Base-by-base conservation (phyloP, 441 rosid genomes). In the Theobroma grandiflorum region DNA sequence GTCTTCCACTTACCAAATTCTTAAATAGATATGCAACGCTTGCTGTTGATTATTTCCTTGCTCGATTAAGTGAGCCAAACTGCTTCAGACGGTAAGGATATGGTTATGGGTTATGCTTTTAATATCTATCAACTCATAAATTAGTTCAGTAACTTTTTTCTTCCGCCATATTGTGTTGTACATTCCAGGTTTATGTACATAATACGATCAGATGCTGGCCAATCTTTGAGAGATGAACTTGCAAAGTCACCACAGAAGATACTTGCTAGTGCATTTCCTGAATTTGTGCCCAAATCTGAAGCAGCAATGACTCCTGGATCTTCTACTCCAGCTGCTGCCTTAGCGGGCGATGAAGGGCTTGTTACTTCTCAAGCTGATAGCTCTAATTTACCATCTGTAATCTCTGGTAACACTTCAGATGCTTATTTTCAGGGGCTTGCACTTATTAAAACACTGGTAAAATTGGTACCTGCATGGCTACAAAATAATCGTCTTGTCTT, bases 1-100 rank as follows among this genome's bases (percentile, higher is more conserved):
- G 98, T 26, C 93, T 91, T 81, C 99, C 99, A 10, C 94, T 97
- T 52, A 92, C 99, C 67, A 95, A 94, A 87, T 97, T 92, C 82
- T 88, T 97, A 82, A 97, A 97, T 84, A 93, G 98, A 88, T 93
- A 94, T 91, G 93, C 98, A 33, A 79, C 92, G n/a, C 92, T 91
- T 70, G 96, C 99, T 82, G 98, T 97, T 87, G 99, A 97, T 85
- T 97, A 94, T 89, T 97, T 97, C 90, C 99, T 97, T 65, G 90
- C 94, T 82, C 92, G 95, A 80, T 82, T 95, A 83, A 94, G 90
- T 82, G 98, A 94, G 80, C 99, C 98, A 73, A 93, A 92, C 84
- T 95, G 94, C 88, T 97, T 97, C 87, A 90, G 92, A 81, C 88
- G 97, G 99, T 94, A 88, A 90, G 93, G 59, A 71, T 83, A 79